A percentile compares a stretch with the other conserved stretches of the same genome.
Evolutionary conservation across 1,284 basidiomycete genomes (phyloP).

Genomic region (Thecaphora thlaspeos): DNA sequence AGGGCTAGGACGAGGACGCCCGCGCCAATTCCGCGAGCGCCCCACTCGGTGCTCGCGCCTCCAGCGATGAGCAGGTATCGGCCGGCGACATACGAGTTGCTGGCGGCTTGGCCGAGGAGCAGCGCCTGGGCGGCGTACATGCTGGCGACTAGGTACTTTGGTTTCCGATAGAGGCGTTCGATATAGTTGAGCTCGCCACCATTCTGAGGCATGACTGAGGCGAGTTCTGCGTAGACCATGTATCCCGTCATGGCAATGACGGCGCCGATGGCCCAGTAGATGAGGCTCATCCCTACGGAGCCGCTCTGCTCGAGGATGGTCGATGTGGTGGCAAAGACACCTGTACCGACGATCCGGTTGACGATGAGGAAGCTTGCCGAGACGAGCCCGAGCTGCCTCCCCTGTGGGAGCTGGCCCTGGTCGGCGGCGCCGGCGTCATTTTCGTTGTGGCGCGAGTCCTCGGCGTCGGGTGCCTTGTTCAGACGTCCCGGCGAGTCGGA

Average conservation of each 20-base stretch:
- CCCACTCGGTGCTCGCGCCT: slow-evolving; percentile 62
- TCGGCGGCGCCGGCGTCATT: too few species aligned
- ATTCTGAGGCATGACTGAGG: slow-evolving; percentile 68
- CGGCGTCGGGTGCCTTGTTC: too few species aligned
- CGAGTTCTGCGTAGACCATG: slow-evolving; percentile 70
- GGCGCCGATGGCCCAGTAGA: slow-evolving; percentile 72
- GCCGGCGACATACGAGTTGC: slow-evolving; percentile 65
- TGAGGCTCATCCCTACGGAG: slow-evolving; percentile 62
- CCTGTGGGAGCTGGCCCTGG: background rate
- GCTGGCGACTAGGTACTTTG: slow-evolving; percentile 67
- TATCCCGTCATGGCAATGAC: slow-evolving; percentile 65
- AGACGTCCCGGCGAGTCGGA: too few species aligned
- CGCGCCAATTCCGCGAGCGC: slow-evolving; percentile 66
- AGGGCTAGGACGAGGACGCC: slow-evolving; percentile 60
- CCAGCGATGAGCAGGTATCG: slow-evolving; percentile 64
- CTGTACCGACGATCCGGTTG: slow-evolving; percentile 75
- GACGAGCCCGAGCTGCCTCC: slow-evolving; percentile 55
- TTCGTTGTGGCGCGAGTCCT: too few species aligned
- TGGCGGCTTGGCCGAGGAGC: slow-evolving; percentile 66
- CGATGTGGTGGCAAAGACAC: slow-evolving; percentile 73
- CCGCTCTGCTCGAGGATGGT: slow-evolving; percentile 69
- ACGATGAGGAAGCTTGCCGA: slow-evolving; percentile 72
- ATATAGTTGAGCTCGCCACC: slow-evolving; percentile 76
- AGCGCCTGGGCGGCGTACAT: slow-evolving; percentile 66
- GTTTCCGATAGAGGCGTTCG: slow-evolving; percentile 69